These are phyloP conservation scores for Talaromyces sp. DNA, from an alignment of 2,329 filamentous ascomycete species.

Conservation along the genomic window DNA sequence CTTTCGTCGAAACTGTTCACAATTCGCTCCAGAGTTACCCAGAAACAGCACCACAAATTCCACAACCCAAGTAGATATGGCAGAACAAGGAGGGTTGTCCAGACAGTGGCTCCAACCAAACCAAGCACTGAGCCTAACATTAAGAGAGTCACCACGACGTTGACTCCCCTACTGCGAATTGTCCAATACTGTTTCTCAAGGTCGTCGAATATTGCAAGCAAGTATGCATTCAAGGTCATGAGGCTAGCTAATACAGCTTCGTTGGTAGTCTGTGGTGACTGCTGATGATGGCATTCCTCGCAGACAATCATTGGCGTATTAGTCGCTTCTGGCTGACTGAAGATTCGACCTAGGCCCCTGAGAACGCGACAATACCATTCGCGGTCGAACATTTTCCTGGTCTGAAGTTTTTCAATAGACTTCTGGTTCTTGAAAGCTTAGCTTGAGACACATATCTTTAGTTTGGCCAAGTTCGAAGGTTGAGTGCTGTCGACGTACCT, in stretches of 20 bases:
- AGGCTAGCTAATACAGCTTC: constrained; percentile 9
- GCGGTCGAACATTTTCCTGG: background rate
- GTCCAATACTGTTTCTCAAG: constrained; percentile 6
- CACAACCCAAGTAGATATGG: constrained; percentile 9
- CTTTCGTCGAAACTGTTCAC: background rate
- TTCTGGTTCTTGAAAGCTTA: background rate
- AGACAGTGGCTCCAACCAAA: background rate
- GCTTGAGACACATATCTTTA: background rate
- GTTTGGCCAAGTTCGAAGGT: background rate
- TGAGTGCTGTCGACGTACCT: background rate
- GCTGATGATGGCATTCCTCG: constrained; percentile 12
- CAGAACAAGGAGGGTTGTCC: background rate
- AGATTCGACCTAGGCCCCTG: background rate
- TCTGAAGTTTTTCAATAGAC: too few relatives aligned
- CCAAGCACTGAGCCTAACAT: background rate
- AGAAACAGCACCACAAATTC: constrained; percentile 4
- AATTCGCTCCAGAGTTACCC: background rate
- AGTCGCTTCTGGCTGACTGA: background rate
- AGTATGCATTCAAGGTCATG: background rate
- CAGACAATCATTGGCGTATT: constrained; percentile 9
- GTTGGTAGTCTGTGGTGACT: constrained; percentile 9
- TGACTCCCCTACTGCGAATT: background rate
- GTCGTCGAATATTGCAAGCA: constrained; percentile 7
- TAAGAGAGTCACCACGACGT: background rate
- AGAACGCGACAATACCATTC: background rate